These are phyloP conservation scores for Ceratobasidium sp. DNA, from an alignment of 1,284 basidiomycete genomes.

Conservation along the genomic window DNA sequence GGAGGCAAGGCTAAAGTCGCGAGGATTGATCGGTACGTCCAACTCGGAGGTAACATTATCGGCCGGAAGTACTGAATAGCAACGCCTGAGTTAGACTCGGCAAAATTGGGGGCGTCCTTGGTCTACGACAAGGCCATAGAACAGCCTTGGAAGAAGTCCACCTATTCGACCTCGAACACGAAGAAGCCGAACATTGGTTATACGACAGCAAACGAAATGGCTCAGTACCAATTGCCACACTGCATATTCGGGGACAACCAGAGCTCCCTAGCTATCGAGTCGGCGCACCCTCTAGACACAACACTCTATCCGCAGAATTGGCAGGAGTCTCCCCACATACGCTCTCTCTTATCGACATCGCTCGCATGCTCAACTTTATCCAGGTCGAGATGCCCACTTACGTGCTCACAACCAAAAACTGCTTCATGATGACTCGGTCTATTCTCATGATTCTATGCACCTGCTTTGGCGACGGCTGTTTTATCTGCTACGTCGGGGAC, in stretches of 20 bases:
- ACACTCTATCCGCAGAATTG: neutral
- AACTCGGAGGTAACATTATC: neutral
- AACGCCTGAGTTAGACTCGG: constrained; percentile 1
- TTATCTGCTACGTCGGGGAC: constrained; percentile 26
- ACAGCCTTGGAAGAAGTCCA: constrained; percentile 26
- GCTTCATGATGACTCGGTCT: constrained; percentile 37
- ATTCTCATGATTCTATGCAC: constrained; percentile 40
- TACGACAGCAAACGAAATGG: constrained; percentile 26
- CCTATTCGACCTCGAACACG: constrained; percentile 22
- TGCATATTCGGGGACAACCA: constrained; percentile 2
- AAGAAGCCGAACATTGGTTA: constrained; percentile 25
- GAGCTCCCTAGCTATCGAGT: constrained; percentile 3
- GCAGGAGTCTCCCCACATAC: neutral
- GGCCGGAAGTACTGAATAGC: neutral
- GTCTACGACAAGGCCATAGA: constrained; percentile 17
- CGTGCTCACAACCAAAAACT: constrained; percentile 39
- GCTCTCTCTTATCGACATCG: constrained; percentile 27
- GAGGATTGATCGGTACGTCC: constrained; percentile 16
- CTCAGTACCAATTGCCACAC: constrained; percentile 15
- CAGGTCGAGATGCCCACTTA: constrained; percentile 35
- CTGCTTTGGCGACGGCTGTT: constrained; percentile 23
- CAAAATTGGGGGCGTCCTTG: constrained; percentile 27
- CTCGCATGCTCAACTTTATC: constrained; percentile 30
- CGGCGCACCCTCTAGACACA: neutral
- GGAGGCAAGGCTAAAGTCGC: constrained; percentile 15